Conservation (phyloP, 768 basidiomycete species). For the Suillus plorans region DNA sequence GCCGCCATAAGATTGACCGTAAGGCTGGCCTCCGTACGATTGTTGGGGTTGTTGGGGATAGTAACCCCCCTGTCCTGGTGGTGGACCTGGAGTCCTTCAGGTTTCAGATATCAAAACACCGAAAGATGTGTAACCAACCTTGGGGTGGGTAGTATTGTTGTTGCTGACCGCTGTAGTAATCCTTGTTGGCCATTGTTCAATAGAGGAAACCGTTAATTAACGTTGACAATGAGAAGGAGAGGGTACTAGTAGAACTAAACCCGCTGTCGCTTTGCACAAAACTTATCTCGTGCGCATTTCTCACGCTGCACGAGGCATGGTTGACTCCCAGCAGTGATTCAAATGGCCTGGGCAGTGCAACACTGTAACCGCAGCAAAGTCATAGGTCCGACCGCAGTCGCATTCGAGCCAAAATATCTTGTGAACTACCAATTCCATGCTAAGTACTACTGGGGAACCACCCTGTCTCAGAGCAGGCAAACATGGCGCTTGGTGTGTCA, state of each 20-base stretch:
- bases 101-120: not conserved
- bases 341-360: not conserved
- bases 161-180: constrained; percentile 60
- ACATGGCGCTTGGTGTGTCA: not conserved
- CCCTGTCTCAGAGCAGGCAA: not conserved
- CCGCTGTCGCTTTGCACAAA: not conserved
- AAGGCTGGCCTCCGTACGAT: constrained; percentile 56
- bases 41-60: constrained; percentile 76
- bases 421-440: not conserved
- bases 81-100: constrained; percentile 37
- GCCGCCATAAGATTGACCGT: constrained; percentile 35
- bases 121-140: constrained; percentile 34
- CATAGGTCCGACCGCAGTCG: not conserved
- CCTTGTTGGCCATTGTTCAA: constrained; percentile 64
- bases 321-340: not conserved
- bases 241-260: constrained; percentile 3
- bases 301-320: constrained; percentile 2
- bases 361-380: constrained; percentile 1
- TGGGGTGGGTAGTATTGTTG: constrained; percentile 47
- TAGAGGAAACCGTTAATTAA: constrained; percentile 12
- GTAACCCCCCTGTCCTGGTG: constrained; percentile 68
- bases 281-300: constrained; percentile 8
- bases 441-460: not conserved
- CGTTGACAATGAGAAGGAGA: constrained; percentile 7
- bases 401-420: not conserved